Evolutionary conservation across 1,284 basidiomycete genomes (phyloP).

Genomic region (Moniliophthora roreri): DNA sequence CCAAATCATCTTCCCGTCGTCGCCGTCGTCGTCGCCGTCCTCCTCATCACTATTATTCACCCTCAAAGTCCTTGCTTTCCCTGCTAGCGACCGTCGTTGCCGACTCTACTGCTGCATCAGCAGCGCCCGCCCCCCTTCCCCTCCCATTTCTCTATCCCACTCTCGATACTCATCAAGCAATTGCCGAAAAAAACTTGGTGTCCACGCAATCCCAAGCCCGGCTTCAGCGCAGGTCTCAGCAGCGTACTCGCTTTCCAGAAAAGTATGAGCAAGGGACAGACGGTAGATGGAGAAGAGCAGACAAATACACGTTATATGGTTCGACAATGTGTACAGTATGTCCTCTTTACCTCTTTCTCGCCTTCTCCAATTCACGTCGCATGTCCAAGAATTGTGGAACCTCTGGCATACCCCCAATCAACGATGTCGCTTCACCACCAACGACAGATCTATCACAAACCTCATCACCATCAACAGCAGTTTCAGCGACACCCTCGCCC

Average conservation of each 20-base stretch:
- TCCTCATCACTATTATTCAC: neutral
- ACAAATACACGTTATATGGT: constrained; percentile 62
- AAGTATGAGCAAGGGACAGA: constrained; percentile 56
- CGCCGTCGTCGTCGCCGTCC: constrained; percentile 2
- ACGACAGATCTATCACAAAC: constrained; percentile 20
- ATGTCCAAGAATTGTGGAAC: neutral
- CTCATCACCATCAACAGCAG: constrained; percentile 17
- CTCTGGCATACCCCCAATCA: constrained; percentile 24
- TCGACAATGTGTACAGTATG: constrained; percentile 50
- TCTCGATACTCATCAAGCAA: constrained; percentile 25
- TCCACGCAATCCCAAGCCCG: constrained; percentile 3
- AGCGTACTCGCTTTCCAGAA: constrained; percentile 43
- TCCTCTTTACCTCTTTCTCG: constrained; percentile 17
- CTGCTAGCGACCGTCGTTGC: constrained; percentile 55
- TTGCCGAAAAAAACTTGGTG: constrained; percentile 11
- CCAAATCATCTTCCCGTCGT: constrained; percentile 7
- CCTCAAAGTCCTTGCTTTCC: constrained; percentile 32
- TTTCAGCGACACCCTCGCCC: constrained; percentile 16
- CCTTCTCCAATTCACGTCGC: constrained; percentile 3
- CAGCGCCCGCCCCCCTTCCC: constrained; percentile 55
- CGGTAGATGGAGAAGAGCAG: constrained; percentile 59
- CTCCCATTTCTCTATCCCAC: constrained; percentile 64
- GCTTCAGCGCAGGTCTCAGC: neutral
- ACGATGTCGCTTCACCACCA: constrained; percentile 30
- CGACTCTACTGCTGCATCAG: constrained; percentile 41